phyloP scores from a whole-genome alignment of 2,329 filamentous ascomycete genomes.

The Ophiostoma australiae region DNA sequence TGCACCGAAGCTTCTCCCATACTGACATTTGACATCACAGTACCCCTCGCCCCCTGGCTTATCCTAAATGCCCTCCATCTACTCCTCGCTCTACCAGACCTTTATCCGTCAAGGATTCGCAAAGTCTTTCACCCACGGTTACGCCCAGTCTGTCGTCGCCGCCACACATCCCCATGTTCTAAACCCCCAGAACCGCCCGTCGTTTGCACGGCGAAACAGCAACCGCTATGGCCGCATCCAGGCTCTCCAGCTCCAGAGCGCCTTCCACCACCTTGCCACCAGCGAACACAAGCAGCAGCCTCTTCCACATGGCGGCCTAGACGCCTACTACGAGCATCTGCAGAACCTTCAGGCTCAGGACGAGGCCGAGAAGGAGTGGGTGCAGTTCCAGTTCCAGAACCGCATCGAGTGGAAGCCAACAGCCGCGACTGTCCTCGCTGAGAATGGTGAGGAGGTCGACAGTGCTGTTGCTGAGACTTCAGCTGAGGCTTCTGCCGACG shows the following conservation, averaged over 20 bases:
- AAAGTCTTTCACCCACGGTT: constrained; percentile 96
- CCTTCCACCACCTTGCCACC: constrained; percentile 61
- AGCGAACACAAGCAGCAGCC: constrained; percentile 53
- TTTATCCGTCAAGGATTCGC: constrained; percentile 97
- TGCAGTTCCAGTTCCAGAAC: constrained; percentile 83
- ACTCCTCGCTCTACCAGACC: constrained; percentile 64
- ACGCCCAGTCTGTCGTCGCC: constrained; percentile 95
- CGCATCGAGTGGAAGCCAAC: constrained; percentile 81
- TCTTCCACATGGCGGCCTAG: constrained; percentile 61
- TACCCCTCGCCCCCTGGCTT: constrained; percentile 56
- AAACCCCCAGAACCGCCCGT: constrained; percentile 65
- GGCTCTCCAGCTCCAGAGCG: constrained; percentile 67
- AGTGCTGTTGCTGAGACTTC: constrained; percentile 22
- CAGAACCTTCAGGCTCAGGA: constrained; percentile 68
- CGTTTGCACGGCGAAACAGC: constrained; percentile 55
- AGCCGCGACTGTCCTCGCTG: constrained; percentile 50
- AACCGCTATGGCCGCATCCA: constrained; percentile 51
- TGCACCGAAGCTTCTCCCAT: neutral
- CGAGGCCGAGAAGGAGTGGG: constrained; percentile 74
- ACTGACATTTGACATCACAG: constrained; percentile 32
- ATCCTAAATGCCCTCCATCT: constrained; percentile 85
- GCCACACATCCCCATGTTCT: constrained; percentile 75
- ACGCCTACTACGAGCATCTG: constrained; percentile 87
- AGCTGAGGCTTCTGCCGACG: constrained; percentile 31
- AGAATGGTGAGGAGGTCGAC: constrained; percentile 33